Base-by-base conservation (phyloP, 345 rosid genomes). In the Cochlearia excelsa region DNA sequence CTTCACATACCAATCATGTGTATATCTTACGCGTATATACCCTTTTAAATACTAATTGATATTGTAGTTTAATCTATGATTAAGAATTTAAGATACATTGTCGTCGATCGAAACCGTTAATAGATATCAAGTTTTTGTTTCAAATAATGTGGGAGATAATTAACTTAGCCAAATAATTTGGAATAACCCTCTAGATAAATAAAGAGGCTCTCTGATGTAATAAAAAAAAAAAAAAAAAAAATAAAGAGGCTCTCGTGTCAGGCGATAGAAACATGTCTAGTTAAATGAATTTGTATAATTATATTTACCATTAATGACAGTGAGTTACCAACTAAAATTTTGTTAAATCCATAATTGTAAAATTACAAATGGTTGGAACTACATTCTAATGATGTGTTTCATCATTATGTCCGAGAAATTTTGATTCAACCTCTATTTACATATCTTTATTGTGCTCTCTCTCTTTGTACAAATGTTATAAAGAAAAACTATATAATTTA, bases 251-350 rank as follows among this genome's bases (percentile, higher is more conserved):
- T 40, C 56, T 56, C 16, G n/a, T n/a, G 35, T 47, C 56, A 56
- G 1, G 47, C 35, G 9, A 40, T 40, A 57, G 10, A 57, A 41
- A 42, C 39, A 31, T 49, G 57, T n/a, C 26, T 57, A 8, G 59
- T 34, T 50, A 41, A 52, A 33, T 46, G 27, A 27, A 30, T 42
- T 5, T 33, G 23, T 35, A 44, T 35, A 51, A n/a, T n/a, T 37
- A 59, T 6, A 52, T 35, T 67, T 59, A 46, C 43, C n/a, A 26
- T 38, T 51, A 37, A 2, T 26, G 68, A 63, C 50, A 42, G 47
- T 50, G 69, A 69, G 69, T 63, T 69, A 63, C 69, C 63, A 69
- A 50, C 74, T 28, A 35, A 55, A 55, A 48, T 69, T 33, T 56
- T 43, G 64, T 62, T 62, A 69, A 69, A 16, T 16, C 23, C 34